Evolutionary conservation across 2,329 filamentous ascomycete genomes (phyloP).

Genomic region (Geosmithia flava): DNA sequence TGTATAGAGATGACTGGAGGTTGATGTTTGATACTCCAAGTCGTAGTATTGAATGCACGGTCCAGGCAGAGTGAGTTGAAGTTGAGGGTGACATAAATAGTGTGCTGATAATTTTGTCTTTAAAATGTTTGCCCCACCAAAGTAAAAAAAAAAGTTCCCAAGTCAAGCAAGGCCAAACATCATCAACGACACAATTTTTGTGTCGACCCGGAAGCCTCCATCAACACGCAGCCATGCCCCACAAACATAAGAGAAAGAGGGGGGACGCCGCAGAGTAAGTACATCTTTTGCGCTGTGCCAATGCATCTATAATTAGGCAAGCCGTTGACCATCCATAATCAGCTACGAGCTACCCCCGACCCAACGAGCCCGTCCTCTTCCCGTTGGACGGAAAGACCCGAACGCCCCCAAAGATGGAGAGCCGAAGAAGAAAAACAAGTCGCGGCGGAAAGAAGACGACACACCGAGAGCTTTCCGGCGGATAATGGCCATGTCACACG

Average conservation of each 20-base stretch:
- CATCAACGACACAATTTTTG: neutral
- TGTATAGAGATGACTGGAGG: too few species aligned
- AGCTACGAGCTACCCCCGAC: slow-evolving; percentile 38
- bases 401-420: slow-evolving; percentile 10
- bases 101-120: neutral
- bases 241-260: slow-evolving; percentile 67
- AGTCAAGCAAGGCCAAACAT: neutral
- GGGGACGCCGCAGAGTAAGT: slow-evolving; percentile 42
- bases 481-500: slow-evolving; percentile 61
- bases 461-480: slow-evolving; percentile 80
- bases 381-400: slow-evolving; percentile 16
- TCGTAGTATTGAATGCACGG: neutral
- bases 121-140: neutral
- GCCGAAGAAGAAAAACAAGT: slow-evolving; percentile 23
- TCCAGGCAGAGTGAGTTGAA: neutral
- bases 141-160: neutral
- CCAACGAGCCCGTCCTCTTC: slow-evolving; percentile 37
- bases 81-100: neutral
- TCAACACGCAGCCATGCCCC: slow-evolving; percentile 49
- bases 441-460: slow-evolving; percentile 50
- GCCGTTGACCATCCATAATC: neutral
- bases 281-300: neutral
- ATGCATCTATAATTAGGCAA: neutral
- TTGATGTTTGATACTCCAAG: too few species aligned
- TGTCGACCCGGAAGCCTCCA: neutral